These are phyloP conservation scores for Fusarium marasasianum DNA, from an alignment of 2,329 filamentous ascomycete genomes.

Conservation along the genomic window DNA sequence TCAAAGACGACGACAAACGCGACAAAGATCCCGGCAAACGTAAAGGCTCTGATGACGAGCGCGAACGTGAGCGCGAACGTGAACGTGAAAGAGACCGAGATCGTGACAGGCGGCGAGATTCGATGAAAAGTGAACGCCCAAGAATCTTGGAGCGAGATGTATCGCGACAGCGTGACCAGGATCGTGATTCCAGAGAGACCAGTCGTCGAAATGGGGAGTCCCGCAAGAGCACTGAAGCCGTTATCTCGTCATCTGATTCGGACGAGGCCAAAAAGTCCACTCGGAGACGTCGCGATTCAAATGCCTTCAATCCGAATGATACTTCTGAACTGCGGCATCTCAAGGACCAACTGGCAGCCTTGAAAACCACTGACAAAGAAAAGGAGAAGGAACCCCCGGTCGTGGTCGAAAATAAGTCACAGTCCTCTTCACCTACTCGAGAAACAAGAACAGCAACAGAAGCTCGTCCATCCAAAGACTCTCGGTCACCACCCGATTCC, in stretches of 20 bases:
- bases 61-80: constrained; percentile 33
- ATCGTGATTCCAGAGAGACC: constrained; percentile 42
- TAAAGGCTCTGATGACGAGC: constrained; percentile 47
- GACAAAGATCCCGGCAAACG: constrained; percentile 44
- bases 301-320: constrained; percentile 63
- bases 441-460: constrained; percentile 22
- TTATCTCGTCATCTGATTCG: constrained; percentile 51
- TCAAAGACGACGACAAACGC: constrained; percentile 54
- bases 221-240: constrained; percentile 49
- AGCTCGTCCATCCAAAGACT: constrained; percentile 24
- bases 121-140: constrained; percentile 30
- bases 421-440: constrained; percentile 35
- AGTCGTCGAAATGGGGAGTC: constrained; percentile 52
- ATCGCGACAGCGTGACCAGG: constrained; percentile 34
- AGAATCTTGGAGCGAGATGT: constrained; percentile 25
- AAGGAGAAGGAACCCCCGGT: constrained; percentile 37
- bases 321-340: constrained; percentile 59
- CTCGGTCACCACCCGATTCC: constrained; percentile 20
- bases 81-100: constrained; percentile 29
- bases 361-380: constrained; percentile 44
- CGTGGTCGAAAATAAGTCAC: constrained; percentile 36
- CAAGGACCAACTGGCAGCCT: constrained; percentile 60
- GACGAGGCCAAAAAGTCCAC: constrained; percentile 52
- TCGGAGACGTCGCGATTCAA: constrained; percentile 51
- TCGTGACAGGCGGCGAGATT: constrained; percentile 34